These are phyloP conservation scores for Hylodesmum podocarpum DNA, from an alignment of 306 rosid species.

Conservation along the genomic window DNA sequence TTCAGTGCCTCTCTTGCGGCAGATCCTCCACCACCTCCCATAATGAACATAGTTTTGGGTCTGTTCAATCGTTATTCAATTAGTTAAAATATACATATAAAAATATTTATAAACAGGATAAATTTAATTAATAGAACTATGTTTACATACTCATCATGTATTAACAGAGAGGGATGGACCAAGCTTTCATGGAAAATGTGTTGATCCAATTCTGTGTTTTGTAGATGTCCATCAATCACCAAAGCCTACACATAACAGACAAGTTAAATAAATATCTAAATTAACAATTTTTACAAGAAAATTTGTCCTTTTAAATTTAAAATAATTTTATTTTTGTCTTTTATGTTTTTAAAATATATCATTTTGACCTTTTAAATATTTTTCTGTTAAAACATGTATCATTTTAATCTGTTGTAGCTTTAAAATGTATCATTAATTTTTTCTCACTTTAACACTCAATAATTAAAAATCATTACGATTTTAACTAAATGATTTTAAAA, in stretches of 20 bases:
- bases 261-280: background rate
- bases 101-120: background rate
- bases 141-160: background rate
- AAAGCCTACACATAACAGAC: background rate
- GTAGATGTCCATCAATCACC: background rate
- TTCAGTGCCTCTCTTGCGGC: slow-evolving; percentile 65
- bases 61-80: no score
- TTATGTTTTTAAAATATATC: no score
- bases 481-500: no score
- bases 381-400: no score
- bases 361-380: no score
- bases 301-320: no score
- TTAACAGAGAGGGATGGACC: background rate
- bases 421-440: no score
- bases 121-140: background rate
- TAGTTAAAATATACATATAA: no score
- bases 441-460: no score
- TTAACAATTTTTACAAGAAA: background rate
- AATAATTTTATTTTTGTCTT: no score
- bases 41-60: slow-evolving; percentile 55
- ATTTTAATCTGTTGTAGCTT: no score
- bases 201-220: background rate
- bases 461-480: no score
- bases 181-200: slow-evolving; percentile 1
- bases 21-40: slow-evolving; percentile 84